Base-by-base conservation (phyloP, 192 early-diverging fungal species). In the Radiomyces spectabilis region DNA sequence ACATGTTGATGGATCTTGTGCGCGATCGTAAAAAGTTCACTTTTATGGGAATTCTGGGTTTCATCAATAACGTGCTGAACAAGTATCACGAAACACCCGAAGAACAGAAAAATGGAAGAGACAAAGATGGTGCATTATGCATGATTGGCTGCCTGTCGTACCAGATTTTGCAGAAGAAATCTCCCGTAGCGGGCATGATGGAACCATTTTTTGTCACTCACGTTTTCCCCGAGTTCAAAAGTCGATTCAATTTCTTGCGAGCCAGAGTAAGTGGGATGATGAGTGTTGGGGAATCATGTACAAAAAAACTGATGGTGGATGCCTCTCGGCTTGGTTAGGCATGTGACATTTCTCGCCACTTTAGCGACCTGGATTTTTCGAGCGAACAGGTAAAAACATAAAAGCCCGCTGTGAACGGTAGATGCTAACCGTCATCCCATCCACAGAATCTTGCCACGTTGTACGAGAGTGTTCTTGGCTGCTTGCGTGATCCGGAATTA, bases 201-300 rank as follows among this genome's bases (percentile, higher is more conserved):
- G 91, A 94, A 48, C 72, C 74, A 7, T 92, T 97, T 66, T 75
- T 97, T 63, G 79, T 85, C 12, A 77, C 77, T 24, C 85, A 96
- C 47, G 86, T 99, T 27, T 79, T 96, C 48, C 87, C 94, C 8
- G 94, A 97, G 58, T 88, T 99, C 71, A 84, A 77, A 61, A 92
- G 88, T 64, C 80, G 77, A 26, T 79, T 82, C 54, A 83, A 78
- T 4, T 97, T 85, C 72, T 72, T 99, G 59, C 77, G 93, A 18
- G 85, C 87, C 7, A 79, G 90, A 35, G 89, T 83, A 52, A 63
- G 84, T 59, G 68, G 72, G 39, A 66, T 57, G 33, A n/a, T n/a
- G n/a, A n/a, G n/a, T n/a, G n/a, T n/a, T n/a, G n/a, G n/a, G n/a
- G n/a, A n/a, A n/a, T n/a, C n/a, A n/a, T n/a, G n/a, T n/a, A n/a